phyloP scores from a whole-genome alignment of 225 moss, liverwort and hornwort genomes.

The Pseudoscleropodium purum region DNA sequence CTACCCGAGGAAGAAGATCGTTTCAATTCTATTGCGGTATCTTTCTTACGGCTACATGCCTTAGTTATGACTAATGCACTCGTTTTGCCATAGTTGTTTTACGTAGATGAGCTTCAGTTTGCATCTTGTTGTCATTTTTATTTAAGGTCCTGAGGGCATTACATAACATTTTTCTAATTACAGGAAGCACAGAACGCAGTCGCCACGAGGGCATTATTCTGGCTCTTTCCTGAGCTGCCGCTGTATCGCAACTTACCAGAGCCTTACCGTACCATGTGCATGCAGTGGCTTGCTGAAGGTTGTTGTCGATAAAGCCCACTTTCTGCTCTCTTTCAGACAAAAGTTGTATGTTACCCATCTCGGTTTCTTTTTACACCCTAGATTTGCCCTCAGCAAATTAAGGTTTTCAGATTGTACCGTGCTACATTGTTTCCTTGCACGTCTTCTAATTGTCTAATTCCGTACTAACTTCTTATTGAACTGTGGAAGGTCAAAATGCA shows the following conservation, averaged over 20 bases:
- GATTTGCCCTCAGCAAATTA: not conserved
- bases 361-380: not conserved
- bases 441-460: not conserved
- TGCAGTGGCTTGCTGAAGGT: constrained; percentile 98
- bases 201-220: constrained; percentile 75
- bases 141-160: not conserved
- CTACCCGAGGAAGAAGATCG: constrained; percentile 77
- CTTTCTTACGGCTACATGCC: not conserved
- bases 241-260: constrained; percentile 79
- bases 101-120: not conserved
- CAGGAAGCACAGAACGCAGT: constrained; percentile 99
- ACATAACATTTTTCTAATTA: not conserved
- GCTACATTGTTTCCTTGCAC: not conserved
- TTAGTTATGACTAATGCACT: not conserved
- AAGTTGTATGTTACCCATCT: not conserved
- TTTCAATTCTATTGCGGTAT: constrained; percentile 79
- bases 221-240: constrained; percentile 84
- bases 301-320: not conserved
- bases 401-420: not conserved
- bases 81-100: not conserved
- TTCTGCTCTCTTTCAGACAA: not conserved
- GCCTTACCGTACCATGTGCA: constrained; percentile 79
- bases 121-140: not conserved
- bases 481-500: constrained; percentile 56
- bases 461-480: not conserved